Conservation (phyloP, 352 stramenopile genomes). For the Globisporangium takayamanum region DNA sequence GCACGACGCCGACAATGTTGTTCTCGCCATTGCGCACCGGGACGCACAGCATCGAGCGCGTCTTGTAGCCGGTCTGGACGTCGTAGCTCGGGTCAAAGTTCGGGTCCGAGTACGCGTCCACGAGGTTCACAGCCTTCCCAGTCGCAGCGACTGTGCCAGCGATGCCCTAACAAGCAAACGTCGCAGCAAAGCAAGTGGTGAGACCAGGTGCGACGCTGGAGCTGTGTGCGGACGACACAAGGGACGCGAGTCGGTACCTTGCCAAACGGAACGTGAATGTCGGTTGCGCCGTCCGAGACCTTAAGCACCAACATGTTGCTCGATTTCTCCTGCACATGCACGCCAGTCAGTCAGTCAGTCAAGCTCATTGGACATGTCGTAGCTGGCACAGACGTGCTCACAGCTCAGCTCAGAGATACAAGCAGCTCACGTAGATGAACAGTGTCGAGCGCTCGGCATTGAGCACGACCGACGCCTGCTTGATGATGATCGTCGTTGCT, state of each 20-base stretch:
- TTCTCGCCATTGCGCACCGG: constrained; percentile 78
- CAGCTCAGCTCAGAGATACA: neutral
- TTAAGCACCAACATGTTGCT: constrained; percentile 80
- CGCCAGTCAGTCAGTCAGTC: neutral
- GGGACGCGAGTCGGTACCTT: constrained; percentile 27
- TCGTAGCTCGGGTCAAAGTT: constrained; percentile 92
- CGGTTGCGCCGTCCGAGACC: constrained; percentile 77
- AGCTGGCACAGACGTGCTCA: no score
- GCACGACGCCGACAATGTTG: constrained; percentile 83
- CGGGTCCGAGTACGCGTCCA: constrained; percentile 89
- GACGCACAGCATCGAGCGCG: constrained; percentile 88
- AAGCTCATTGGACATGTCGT: neutral
- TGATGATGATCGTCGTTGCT: constrained; percentile 84
- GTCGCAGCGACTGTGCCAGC: constrained; percentile 81
- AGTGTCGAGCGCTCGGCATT: constrained; percentile 87
- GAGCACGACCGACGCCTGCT: constrained; percentile 81
- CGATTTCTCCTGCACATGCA: constrained; percentile 41
- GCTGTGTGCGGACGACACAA: neutral
- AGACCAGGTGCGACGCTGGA: neutral
- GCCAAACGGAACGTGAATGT: constrained; percentile 81
- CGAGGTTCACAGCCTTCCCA: constrained; percentile 84
- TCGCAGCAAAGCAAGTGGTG: neutral
- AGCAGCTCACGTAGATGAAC: constrained; percentile 68
- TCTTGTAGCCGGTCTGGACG: constrained; percentile 88
- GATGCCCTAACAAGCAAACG: constrained; percentile 55